Percentiles rank a stretch among this genome's conserved stretches.
Evolutionary conservation across 805 yeast genomes (phyloP).

Genomic region (Zygosaccharomyces siamensis): DNA sequence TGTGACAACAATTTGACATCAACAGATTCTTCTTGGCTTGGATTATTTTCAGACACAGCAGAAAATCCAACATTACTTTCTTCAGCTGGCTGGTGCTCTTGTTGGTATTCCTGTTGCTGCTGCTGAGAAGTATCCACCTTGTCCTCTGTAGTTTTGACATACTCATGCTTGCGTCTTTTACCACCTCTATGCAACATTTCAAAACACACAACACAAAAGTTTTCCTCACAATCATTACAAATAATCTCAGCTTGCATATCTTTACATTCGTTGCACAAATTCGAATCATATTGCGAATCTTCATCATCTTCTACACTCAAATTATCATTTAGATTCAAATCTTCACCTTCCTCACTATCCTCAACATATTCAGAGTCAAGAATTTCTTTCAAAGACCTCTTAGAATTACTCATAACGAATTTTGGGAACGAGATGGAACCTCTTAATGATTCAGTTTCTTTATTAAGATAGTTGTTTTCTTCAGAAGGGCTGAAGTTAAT

Average conservation of each 20-base stretch:
- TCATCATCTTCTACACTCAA: slow-evolving; percentile 28
- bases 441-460: not conserved
- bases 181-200: slow-evolving; percentile 68
- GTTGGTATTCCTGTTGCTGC: slow-evolving; percentile 2
- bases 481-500: not conserved
- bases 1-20: slow-evolving; percentile 35
- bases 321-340: slow-evolving; percentile 12
- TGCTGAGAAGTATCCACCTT: slow-evolving; percentile 15
- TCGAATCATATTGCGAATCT: slow-evolving; percentile 32
- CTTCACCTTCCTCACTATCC: slow-evolving; percentile 30
- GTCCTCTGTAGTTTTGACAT: slow-evolving; percentile 19
- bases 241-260: slow-evolving; percentile 65
- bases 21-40: slow-evolving; percentile 13
- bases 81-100: slow-evolving; percentile 15
- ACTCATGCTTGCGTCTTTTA: slow-evolving; percentile 45
- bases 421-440: too few species aligned
- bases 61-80: slow-evolving; percentile 12
- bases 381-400: slow-evolving; percentile 36
- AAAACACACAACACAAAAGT: slow-evolving; percentile 66
- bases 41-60: slow-evolving; percentile 19
- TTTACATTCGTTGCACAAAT: slow-evolving; percentile 62
- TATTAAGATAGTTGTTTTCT: not conserved
- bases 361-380: slow-evolving; percentile 37
- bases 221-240: slow-evolving; percentile 61
- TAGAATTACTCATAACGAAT: slow-evolving; percentile 17